phyloP scores from a whole-genome alignment of 2,329 filamentous ascomycete genomes.

The Phyllosticta capitalensis region DNA sequence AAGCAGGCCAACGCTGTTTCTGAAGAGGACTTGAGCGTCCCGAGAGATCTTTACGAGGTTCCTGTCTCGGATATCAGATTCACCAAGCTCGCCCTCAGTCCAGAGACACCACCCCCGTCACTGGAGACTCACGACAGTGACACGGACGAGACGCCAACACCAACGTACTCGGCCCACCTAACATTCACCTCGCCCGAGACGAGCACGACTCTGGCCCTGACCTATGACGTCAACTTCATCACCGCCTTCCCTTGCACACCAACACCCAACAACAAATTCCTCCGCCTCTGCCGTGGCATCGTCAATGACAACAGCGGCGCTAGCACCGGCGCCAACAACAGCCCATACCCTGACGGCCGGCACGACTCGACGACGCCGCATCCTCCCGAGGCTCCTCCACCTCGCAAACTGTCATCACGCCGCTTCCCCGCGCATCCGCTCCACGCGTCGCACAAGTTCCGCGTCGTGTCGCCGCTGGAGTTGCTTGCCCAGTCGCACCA shows the following conservation, averaged over 20 bases:
- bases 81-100: slow-evolving; percentile 1
- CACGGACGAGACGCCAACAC: slow-evolving; percentile 13
- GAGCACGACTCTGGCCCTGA: slow-evolving; percentile 27
- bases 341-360: slow-evolving; percentile 11
- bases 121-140: background rate
- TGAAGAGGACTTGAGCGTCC: slow-evolving; percentile 29
- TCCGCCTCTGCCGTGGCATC: slow-evolving; percentile 24
- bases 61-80: background rate
- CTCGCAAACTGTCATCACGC: slow-evolving; percentile 14
- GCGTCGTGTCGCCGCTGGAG: slow-evolving; percentile 13
- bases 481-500: background rate
- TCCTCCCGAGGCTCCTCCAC: background rate
- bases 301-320: slow-evolving; percentile 25
- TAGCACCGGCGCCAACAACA: slow-evolving; percentile 18
- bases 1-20: slow-evolving; percentile 14
- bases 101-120: background rate
- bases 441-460: slow-evolving; percentile 29
- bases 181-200: slow-evolving; percentile 21
- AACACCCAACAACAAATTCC: slow-evolving; percentile 1
- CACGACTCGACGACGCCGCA: slow-evolving; percentile 6
- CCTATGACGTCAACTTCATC: slow-evolving; percentile 45
- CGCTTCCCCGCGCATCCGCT: slow-evolving; percentile 29
- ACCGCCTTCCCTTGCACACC: slow-evolving; percentile 45
- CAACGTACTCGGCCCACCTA: slow-evolving; percentile 21
- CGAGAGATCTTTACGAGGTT: slow-evolving; percentile 20